Base-by-base conservation (phyloP, 1,139 yeast genomes). In the Geotrichum klebahnii region DNA sequence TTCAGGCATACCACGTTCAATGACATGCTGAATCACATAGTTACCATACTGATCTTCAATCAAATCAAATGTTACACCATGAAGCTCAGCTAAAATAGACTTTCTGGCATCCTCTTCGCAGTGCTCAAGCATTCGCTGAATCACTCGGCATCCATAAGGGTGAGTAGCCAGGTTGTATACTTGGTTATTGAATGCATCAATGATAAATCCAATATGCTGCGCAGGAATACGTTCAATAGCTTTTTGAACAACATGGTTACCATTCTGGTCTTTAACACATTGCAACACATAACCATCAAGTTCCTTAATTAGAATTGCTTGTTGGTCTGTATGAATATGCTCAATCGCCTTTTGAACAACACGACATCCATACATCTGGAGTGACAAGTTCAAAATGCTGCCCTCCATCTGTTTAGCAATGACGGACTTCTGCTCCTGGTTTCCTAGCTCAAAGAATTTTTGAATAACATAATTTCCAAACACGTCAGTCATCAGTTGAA, bases 381-480 rank as follows among this genome's bases (percentile, higher is more conserved):
- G 70, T 0, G 96, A 84, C 50, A 92, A 73, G 34, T 77, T 78
- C 58, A 86, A 77, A 59, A 92, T 80, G 54, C 83, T 85, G 1
- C 92, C 89, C 56, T 76, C 75, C 88, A 92, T 86, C 53, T 79
- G 77, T 48, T 79, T 82, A 53, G 89, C 80, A 55, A 92, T 74
- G 8, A 84, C 75, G 28, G 79, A 75, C 62, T 79, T 82, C 63
- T 92, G 97, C 33, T 80, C 75, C 32, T 69, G 75, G 5, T 82
- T 74, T 22, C 97, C 97, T 62, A 74, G 76, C 69, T 92, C 97
- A 67, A 92, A 88, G 63, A 81, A 88, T 69, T 90, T 90, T 67
- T 94, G 99, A 54, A 94, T 87, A 20, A 94, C 97, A 65, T 94
- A 94, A 67, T 94, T 94, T 52, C 98, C 98, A 71, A 94, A 94